Conservation (phyloP, 2,329 filamentous ascomycete genomes). For the Chaetomium sp. region DNA sequence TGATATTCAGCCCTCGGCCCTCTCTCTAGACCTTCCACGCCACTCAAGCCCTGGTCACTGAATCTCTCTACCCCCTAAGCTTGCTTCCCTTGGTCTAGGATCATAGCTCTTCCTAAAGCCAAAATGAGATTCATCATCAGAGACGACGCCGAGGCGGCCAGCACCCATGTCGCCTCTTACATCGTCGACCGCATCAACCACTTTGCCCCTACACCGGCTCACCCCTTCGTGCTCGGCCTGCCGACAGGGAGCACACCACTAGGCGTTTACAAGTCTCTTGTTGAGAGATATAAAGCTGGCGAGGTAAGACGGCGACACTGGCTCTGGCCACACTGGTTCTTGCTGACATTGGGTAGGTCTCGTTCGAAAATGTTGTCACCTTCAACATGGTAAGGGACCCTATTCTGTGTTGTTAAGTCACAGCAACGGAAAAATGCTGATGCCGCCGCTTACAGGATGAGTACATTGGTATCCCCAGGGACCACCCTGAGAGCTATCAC, state of each 20-base stretch:
- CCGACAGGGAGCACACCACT: slow-evolving; percentile 74
- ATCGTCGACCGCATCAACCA: slow-evolving; percentile 71
- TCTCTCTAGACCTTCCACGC: too few species aligned
- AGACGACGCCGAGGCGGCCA: slow-evolving; percentile 63
- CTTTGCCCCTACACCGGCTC: slow-evolving; percentile 63
- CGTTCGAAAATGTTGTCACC: slow-evolving; percentile 69
- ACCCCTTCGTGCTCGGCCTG: slow-evolving; percentile 72
- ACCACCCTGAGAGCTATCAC: slow-evolving; percentile 78
- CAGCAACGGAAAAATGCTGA: not conserved
- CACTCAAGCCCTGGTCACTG: not conserved
- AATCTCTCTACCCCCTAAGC: not conserved
- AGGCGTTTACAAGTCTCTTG: slow-evolving; percentile 68
- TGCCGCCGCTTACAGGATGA: slow-evolving; percentile 61
- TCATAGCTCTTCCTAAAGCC: slow-evolving; percentile 12
- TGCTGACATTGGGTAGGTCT: slow-evolving; percentile 32
- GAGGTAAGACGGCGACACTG: slow-evolving; percentile 37
- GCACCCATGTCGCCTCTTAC: slow-evolving; percentile 71
- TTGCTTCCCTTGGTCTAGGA: not conserved
- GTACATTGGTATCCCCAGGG: slow-evolving; percentile 71
- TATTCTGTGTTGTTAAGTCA: not conserved
- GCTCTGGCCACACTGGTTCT: not conserved
- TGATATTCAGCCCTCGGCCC: not conserved
- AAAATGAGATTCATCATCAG: slow-evolving; percentile 73
- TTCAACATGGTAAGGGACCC: slow-evolving; percentile 53
- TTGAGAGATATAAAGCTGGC: slow-evolving; percentile 61